Percentiles rank a stretch among this genome's conserved stretches.
Conservation (phyloP, 768 basidiomycete species). For the Amylocystis lapponica region DNA sequence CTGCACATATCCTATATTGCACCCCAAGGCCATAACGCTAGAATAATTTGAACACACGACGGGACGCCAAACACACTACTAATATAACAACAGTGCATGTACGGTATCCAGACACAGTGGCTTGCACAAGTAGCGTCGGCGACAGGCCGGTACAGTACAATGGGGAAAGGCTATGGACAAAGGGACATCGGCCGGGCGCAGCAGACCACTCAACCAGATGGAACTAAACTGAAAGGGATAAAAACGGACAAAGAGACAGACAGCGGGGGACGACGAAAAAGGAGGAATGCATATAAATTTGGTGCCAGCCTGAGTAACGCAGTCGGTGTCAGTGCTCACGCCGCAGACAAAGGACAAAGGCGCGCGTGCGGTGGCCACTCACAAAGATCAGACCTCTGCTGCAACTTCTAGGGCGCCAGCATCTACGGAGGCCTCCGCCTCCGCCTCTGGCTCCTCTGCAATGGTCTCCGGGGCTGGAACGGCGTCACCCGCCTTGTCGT, state of each 20-base stretch:
- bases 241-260: constrained; percentile 12
- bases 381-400: constrained; percentile 10
- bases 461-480: constrained; percentile 42
- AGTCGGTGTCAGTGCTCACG: background rate
- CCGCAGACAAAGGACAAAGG: background rate
- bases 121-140: constrained; percentile 11
- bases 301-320: background rate
- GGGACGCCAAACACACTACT: constrained; percentile 12
- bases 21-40: too few relatives aligned
- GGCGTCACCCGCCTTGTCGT: constrained; percentile 29
- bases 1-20: too few relatives aligned
- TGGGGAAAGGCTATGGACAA: background rate
- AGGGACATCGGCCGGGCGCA: background rate
- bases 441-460: constrained; percentile 43
- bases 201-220: constrained; percentile 2
- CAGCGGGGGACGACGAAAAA: constrained; percentile 6
- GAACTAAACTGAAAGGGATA: constrained; percentile 14
- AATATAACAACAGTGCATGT: constrained; percentile 19
- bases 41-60: too few relatives aligned
- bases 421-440: constrained; percentile 25
- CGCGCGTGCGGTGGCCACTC: background rate
- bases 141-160: constrained; percentile 4
- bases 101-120: constrained; percentile 11
- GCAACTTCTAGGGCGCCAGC: constrained; percentile 8
- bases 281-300: background rate